These are phyloP conservation scores for Fraxinus quadrangulata DNA, from an alignment of 257 asterid genomes.

Conservation along the genomic window DNA sequence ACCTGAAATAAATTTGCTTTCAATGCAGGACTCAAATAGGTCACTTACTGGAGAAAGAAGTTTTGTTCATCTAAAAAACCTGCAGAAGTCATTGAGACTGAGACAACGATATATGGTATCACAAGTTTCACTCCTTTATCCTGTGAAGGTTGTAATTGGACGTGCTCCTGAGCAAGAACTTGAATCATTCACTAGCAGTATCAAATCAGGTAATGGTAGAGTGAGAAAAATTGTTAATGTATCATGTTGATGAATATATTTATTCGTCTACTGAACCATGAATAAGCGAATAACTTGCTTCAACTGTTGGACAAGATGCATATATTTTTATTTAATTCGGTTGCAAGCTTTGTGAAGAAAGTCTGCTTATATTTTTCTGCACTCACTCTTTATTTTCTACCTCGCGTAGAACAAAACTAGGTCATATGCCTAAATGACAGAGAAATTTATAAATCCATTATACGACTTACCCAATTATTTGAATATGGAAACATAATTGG, in stretches of 20 bases:
- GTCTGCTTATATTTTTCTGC: not conserved
- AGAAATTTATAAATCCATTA: not conserved
- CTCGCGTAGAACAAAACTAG: no score
- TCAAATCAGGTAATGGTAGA: slow-evolving; percentile 51
- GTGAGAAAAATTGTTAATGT: not conserved
- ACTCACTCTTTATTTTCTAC: not conserved
- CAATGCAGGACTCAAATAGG: slow-evolving; percentile 67
- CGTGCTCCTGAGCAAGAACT: slow-evolving; percentile 78
- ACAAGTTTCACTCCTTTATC: slow-evolving; percentile 82
- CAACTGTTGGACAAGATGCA: not conserved
- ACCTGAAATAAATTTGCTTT: slow-evolving; percentile 25
- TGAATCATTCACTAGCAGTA: slow-evolving; percentile 69
- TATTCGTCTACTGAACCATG: not conserved
- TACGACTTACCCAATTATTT: not conserved
- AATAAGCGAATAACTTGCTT: not conserved
- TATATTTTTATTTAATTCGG: not conserved
- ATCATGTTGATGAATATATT: slow-evolving; percentile 7
- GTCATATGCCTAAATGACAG: not conserved
- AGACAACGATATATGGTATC: slow-evolving; percentile 79
- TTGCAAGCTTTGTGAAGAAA: not conserved
- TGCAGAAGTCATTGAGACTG: slow-evolving; percentile 60
- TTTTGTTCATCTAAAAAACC: slow-evolving; percentile 50
- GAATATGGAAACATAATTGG: not conserved
- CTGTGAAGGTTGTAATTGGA: slow-evolving; percentile 67
- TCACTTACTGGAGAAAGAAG: slow-evolving; percentile 77